Evolutionary conservation across 2,329 filamentous ascomycete species (phyloP), one percentile per base, ranked within the genome.

Genomic region (Fusarium heterosporum): DNA sequence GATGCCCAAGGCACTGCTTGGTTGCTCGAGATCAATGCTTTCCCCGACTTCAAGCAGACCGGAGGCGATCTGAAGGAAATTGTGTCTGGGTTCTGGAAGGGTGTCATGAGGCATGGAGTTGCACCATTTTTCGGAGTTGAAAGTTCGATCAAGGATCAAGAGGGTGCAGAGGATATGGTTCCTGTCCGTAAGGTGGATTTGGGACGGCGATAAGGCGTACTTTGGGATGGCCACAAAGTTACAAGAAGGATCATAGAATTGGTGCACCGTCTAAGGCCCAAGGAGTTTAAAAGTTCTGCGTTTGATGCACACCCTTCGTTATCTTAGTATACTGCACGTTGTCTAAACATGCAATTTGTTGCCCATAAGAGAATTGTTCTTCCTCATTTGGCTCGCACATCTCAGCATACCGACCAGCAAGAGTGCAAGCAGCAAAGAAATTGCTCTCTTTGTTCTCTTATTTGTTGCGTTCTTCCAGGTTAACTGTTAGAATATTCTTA

Each of bases 41-140:
- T 97, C 79, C 96, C 96, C 11, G 96, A 99, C 80, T 98, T 98
- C 75, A 89, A 87, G 74, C 95, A 98, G 86, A 97, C 93, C 16
- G 96, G 96, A 10, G 93, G 93, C 1, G 90, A 91, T 56, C 78
- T 97, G 67, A 87, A 85, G 74, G 86, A 81, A 0, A 78, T 98
- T 39, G 90, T 99, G 25, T 86, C 83, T 19, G 90, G 89, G 9
- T 83, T 99, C 69, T 96, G 96, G 84, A 84, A 87, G 72, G 91
- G 87, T 12, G 90, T 93, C 22, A 83, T 97, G 40, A 83, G 87
- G 55, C 80, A 85, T 66, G 92, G 83, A 3, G 86, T 97, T 3
- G 81, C 78, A 77, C 78, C 85, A 2, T 96, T 96, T 79, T 93
- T 96, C 79, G 74, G 70, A 3, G 49, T 76, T 17, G 69, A 73